Conservation (phyloP, 2,329 filamentous ascomycete species). For the Cercospora brassicicola region DNA sequence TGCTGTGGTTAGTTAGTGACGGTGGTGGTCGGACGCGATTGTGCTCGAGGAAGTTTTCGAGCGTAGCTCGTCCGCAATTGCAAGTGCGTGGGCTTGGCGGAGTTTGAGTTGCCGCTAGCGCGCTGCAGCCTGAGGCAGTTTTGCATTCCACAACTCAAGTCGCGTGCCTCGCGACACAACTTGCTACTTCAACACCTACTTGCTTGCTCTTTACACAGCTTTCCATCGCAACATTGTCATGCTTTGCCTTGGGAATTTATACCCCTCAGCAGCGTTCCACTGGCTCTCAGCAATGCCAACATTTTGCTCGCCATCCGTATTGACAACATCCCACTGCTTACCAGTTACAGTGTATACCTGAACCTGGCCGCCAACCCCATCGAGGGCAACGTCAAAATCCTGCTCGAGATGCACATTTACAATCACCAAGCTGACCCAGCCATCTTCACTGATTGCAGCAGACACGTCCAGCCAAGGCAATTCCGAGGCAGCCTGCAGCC, state of each 20-base stretch:
- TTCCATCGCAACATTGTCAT: slow-evolving; percentile 66
- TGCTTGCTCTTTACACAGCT: slow-evolving; percentile 2
- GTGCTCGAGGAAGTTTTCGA: slow-evolving; percentile 11
- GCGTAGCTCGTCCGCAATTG: slow-evolving; percentile 1
- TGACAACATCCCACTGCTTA: slow-evolving; percentile 57
- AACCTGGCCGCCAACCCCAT: slow-evolving; percentile 53
- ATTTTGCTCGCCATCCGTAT: slow-evolving; percentile 62
- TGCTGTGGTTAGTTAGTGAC: slow-evolving; percentile 20
- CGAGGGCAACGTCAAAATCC: slow-evolving; percentile 60
- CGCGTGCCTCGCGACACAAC: neutral
- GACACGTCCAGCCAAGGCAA: slow-evolving; percentile 71
- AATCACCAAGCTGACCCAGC: slow-evolving; percentile 65
- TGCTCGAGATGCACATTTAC: slow-evolving; percentile 67
- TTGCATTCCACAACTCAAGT: neutral
- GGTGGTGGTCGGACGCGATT: slow-evolving; percentile 17
- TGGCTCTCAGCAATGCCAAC: slow-evolving; percentile 61
- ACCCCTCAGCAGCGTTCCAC: slow-evolving; percentile 65
- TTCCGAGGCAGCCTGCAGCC: slow-evolving; percentile 65
- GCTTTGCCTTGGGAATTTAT: slow-evolving; percentile 68
- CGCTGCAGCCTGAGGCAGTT: neutral
- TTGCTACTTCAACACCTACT: neutral
- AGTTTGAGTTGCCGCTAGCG: slow-evolving; percentile 4
- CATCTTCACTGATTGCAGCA: slow-evolving; percentile 60
- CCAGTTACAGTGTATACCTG: slow-evolving; percentile 65
- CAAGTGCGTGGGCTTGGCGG: slow-evolving; percentile 7